Conservation (phyloP, 441 rosid genomes). For the Eugenia klotzschiana region DNA sequence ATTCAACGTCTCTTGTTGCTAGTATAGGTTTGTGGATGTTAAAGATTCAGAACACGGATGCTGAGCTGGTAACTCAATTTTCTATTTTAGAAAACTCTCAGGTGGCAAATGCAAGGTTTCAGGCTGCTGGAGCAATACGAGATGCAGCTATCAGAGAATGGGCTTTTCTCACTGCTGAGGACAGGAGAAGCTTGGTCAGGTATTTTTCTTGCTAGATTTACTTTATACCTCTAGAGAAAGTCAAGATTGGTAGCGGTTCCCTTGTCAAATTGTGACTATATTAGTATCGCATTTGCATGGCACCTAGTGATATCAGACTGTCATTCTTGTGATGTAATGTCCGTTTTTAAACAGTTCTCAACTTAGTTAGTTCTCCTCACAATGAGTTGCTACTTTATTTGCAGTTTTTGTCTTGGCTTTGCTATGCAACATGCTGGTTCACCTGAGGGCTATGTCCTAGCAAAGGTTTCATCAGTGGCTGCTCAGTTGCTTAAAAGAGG, state of each 20-base stretch:
- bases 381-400: conserved; percentile 5
- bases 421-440: conserved; percentile 75
- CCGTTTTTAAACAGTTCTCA: not conserved
- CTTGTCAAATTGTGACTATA: not conserved
- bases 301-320: not conserved
- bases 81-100: conserved; percentile 66
- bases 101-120: conserved; percentile 86
- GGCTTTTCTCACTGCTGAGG: conserved; percentile 64
- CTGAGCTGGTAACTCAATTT: conserved; percentile 1
- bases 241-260: not conserved
- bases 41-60: not conserved
- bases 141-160: conserved; percentile 97
- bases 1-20: not conserved
- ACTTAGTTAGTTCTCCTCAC: not conserved
- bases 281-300: not conserved
- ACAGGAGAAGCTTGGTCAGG: conserved; percentile 73
- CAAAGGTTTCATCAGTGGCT: conserved; percentile 90
- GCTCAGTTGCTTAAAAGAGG: conserved; percentile 96
- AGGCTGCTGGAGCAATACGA: conserved; percentile 88
- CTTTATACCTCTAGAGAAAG: not conserved
- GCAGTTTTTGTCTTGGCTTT: conserved; percentile 80
- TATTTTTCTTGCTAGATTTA: conserved; percentile 2
- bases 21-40: not conserved
- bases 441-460: conserved; percentile 73
- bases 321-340: not conserved